Evolutionary conservation across 495 filamentous ascomycete genomes (phyloP), one percentile per base, ranked within the genome.

Genomic region (Glutinoglossum americanum): DNA sequence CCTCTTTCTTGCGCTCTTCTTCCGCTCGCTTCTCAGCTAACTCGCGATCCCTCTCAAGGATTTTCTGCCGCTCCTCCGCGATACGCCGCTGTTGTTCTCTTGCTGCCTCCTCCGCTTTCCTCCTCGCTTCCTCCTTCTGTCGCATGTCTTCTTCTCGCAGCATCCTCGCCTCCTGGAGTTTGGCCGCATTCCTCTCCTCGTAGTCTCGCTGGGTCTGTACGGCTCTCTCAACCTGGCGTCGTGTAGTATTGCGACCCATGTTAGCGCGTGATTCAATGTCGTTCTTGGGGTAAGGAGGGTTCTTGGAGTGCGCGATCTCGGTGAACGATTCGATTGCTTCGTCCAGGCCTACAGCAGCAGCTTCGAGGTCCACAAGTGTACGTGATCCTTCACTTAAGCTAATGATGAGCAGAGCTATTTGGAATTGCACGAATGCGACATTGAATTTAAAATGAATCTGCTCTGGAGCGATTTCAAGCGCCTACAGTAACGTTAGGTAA

Each of bases 401-500:
- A 71, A 87, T 79, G n/a, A 94, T 77, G 39, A 84, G 74, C 27
- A 82, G 80, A 35, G 90, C 89, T 55, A 96, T 79, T 66, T 95
- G 88, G 60, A 94, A 88, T 65, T 97, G 89, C 19, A 96, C 87
- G 61, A 95, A 98, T 25, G 92, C 92, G 17, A 98, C 85, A 66
- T 98, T 98, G 77, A 98, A 98, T 65, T 90, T 83, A 64, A 92
- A 84, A 69, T 94, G 86, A 8, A 87, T 73, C 63, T 93, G 85
- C 21, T 89, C 85, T 1, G 88, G 85, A 0, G 84, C 80, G 44
- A 85, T 73, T 45, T 79, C 76, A 30, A 89, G 78, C 21, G 89
- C 88, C 73, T 89, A 74, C 39, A 17, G 15, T 60, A 7, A 27
- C 32, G 21, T 41, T 25, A 26, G 49, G 21, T 27, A 39, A 28